A percentile compares a stretch with the other conserved stretches of the same genome.
Evolutionary conservation across 768 basidiomycete genomes (phyloP).

Genomic region (Gymnopilus dilepis): DNA sequence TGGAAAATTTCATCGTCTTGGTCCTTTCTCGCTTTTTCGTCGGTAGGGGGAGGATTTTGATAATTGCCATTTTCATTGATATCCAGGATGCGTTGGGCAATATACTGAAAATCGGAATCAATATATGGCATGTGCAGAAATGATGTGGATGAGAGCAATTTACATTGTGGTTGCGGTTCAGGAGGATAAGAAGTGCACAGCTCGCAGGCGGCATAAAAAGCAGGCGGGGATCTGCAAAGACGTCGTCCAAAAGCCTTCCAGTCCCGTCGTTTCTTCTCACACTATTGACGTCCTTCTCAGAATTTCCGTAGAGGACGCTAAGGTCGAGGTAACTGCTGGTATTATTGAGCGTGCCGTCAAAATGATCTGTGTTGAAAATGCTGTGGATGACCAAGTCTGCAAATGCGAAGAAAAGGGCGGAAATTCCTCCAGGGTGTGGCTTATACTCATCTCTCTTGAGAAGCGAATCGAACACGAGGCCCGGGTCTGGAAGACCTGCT

Average conservation of each 20-base stretch:
- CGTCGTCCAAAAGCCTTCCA: slow-evolving; percentile 70
- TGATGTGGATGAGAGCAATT: slow-evolving; percentile 24
- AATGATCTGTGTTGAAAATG: slow-evolving; percentile 64
- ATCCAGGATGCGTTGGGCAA: slow-evolving; percentile 66
- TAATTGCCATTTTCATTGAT: slow-evolving; percentile 71
- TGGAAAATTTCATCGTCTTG: slow-evolving; percentile 85
- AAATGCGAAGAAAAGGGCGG: slow-evolving; percentile 78
- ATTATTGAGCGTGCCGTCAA: slow-evolving; percentile 60
- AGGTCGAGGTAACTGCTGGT: slow-evolving; percentile 80
- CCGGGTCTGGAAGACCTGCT: slow-evolving; percentile 64
- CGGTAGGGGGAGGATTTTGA: slow-evolving; percentile 26
- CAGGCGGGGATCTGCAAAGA: slow-evolving; percentile 70
- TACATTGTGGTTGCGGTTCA: slow-evolving; percentile 79
- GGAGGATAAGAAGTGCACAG: slow-evolving; percentile 69
- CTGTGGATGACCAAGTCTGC: slow-evolving; percentile 78
- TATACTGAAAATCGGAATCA: slow-evolving; percentile 51
- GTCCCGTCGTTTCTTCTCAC: slow-evolving; percentile 70
- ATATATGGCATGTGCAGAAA: neutral
- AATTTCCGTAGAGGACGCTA: slow-evolving; percentile 74
- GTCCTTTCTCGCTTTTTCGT: slow-evolving; percentile 28
- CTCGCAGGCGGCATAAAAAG: slow-evolving; percentile 75
- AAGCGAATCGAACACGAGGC: slow-evolving; percentile 73
- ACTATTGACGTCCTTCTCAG: slow-evolving; percentile 45
- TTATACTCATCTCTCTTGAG: slow-evolving; percentile 54
- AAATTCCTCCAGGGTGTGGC: slow-evolving; percentile 72